phyloP scores from a whole-genome alignment of 2,329 filamentous ascomycete species.

The Fusarium sp. region DNA sequence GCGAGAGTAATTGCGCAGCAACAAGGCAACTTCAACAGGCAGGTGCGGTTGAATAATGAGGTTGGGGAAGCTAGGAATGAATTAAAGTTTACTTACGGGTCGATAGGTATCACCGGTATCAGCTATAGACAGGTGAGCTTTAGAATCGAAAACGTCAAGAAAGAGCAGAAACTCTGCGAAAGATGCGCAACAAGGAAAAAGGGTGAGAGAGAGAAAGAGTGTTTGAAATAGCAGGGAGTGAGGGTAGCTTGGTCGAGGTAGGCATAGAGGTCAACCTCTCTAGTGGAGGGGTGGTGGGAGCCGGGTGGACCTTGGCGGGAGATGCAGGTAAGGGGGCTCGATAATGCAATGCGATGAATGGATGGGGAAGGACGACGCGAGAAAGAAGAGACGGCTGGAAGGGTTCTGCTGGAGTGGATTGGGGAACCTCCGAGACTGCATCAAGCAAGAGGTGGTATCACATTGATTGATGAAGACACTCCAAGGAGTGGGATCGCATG shows the following conservation, averaged over 20 bases:
- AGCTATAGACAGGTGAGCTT: slow-evolving; percentile 61
- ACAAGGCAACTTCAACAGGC: slow-evolving; percentile 7
- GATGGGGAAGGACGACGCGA: slow-evolving; percentile 50
- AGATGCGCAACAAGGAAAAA: slow-evolving; percentile 42
- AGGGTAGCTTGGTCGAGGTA: slow-evolving; percentile 46
- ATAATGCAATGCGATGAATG: slow-evolving; percentile 49
- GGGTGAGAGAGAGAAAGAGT: slow-evolving; percentile 45
- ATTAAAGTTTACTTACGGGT: slow-evolving; percentile 61
- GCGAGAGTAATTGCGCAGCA: slow-evolving; percentile 32
- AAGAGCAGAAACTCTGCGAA: slow-evolving; percentile 43
- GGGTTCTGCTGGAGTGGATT: slow-evolving; percentile 48
- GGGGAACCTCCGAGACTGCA: slow-evolving; percentile 50
- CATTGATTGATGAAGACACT: slow-evolving; percentile 51
- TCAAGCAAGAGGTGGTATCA: slow-evolving; percentile 52
- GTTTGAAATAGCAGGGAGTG: slow-evolving; percentile 51
- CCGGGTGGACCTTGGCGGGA: slow-evolving; percentile 60
- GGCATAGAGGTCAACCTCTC: slow-evolving; percentile 38
- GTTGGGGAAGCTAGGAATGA: slow-evolving; percentile 23
- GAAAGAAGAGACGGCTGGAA: slow-evolving; percentile 46
- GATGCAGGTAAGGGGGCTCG: slow-evolving; percentile 59
- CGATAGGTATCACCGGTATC: slow-evolving; percentile 72
- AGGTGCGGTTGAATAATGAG: slow-evolving; percentile 17
- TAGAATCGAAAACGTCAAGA: slow-evolving; percentile 42
- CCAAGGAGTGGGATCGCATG: slow-evolving; percentile 46
- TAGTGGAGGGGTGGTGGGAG: slow-evolving; percentile 54